Evolutionary conservation across 257 asterid genomes (phyloP), one percentile per base, ranked within the genome.

Genomic region (Ocimum tenuiflorum): DNA sequence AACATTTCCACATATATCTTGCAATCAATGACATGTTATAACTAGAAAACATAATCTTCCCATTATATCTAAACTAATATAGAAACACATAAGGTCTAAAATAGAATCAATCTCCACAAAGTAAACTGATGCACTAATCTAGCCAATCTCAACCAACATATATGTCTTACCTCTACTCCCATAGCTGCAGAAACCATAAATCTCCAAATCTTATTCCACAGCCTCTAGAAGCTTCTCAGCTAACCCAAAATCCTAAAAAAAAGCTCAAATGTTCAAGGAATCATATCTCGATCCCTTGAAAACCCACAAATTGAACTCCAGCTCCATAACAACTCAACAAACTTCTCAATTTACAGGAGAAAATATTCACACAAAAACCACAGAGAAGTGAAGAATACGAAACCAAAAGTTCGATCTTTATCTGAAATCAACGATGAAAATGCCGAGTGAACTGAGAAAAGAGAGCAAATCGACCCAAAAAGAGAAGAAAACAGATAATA

Each of bases 131-230:
- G 17, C 31, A 45, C 12, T 36, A 68, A 58, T 38, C 57, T 15
- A 58, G 29, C 12, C n/a, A 76, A 59, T 62, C 65, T 38, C 29
- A 68, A 56, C 20, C 63, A 17, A 33, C 7, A 51, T 2, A 27
- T 6, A 19, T 36, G 35, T 1, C 68, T 54, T 53, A 88, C 96
- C 86, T 75, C 72, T 57, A 39, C 8, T 60, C 51, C 47, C 85
- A 76, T 79, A 50, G 79, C 77, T 59, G 78, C 74, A 69, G 77
- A 61, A 65, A 51, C 73, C 81, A 77, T 77, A 19, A 67, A 8
- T 73, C 60, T 72, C 65, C 56, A 23, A 54, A 36, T 38, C 50
- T 35, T 29, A 41, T 68, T 39, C 13, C 61, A 47, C 35, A 49
- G 31, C 38, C 65, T n/a, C 33, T 52, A 24, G 27, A 36, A 70